Conservation (phyloP, 2,329 filamentous ascomycete genomes). For the Cordyceps militaris region DNA sequence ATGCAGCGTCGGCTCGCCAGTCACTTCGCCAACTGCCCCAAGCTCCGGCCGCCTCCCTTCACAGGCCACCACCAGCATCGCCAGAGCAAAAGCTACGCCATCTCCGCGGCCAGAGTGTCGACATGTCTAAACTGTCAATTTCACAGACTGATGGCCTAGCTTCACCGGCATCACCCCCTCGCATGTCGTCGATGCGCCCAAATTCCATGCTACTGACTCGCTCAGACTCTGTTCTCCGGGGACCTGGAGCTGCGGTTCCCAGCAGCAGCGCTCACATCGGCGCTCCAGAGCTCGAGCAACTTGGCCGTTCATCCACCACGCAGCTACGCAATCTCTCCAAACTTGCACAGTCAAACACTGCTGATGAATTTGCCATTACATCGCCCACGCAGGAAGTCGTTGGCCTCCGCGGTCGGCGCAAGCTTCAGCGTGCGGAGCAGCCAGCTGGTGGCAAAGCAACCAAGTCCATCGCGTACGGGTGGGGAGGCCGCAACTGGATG, state of each 20-base stretch:
- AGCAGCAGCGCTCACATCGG: conserved; percentile 41
- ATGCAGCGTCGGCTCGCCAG: conserved; percentile 61
- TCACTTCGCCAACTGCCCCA: conserved; percentile 70
- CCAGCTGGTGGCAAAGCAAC: conserved; percentile 39
- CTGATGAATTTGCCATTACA: conserved; percentile 74
- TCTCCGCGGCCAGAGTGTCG: conserved; percentile 55
- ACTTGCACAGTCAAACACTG: conserved; percentile 66
- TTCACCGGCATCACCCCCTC: conserved; percentile 37
- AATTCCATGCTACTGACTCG: conserved; percentile 55
- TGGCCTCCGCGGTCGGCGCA: conserved; percentile 76
- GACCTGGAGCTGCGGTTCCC: conserved; percentile 26
- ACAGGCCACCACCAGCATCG: conserved; percentile 29
- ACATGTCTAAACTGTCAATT: conserved; percentile 49
- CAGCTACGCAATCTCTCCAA: conserved; percentile 83
- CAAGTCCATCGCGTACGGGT: conserved; percentile 52
- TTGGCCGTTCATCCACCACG: conserved; percentile 83
- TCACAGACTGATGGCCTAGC: conserved; percentile 35
- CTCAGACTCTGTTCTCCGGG: conserved; percentile 44
- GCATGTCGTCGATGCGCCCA: conserved; percentile 41
- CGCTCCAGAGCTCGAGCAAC: conserved; percentile 67
- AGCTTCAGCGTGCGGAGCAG: conserved; percentile 65
- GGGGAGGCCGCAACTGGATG: conserved; percentile 93
- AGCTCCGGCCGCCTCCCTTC: conserved; percentile 43
- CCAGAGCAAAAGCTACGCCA: conserved; percentile 24
- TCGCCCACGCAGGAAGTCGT: conserved; percentile 77